Conservation (phyloP, 208 protist species). For the Wallacemonas rigidus region DNA sequence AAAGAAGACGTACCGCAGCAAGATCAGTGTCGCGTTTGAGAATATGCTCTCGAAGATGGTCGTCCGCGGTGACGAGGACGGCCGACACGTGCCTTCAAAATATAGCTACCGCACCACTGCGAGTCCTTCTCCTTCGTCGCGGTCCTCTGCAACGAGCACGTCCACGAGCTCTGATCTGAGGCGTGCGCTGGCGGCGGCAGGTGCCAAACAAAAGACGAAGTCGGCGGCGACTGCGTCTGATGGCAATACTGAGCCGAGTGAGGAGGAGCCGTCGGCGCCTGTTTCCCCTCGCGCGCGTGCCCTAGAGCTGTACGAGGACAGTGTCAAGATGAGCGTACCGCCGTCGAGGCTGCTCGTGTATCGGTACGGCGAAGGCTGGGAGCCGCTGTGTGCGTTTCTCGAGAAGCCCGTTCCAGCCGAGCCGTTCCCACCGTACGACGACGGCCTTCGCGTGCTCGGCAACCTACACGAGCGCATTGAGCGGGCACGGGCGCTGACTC, state of each 20-base stretch:
- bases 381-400: constrained; percentile 71
- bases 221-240: not conserved
- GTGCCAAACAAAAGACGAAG: not conserved
- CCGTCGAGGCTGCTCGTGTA: constrained; percentile 58
- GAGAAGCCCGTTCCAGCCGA: constrained; percentile 51
- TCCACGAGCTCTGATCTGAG: not conserved
- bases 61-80: constrained; percentile 21
- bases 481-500: constrained; percentile 43
- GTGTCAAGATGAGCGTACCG: constrained; percentile 50
- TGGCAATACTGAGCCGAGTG: not conserved
- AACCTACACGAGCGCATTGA: constrained; percentile 70
- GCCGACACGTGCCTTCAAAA: constrained; percentile 14
- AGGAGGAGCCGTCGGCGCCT: not conserved
- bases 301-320: constrained; percentile 61
- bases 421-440: constrained; percentile 68
- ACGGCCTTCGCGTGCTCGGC: constrained; percentile 56
- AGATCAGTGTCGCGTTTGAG: constrained; percentile 48
- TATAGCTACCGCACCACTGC: not conserved
- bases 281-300: constrained; percentile 32
- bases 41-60: constrained; percentile 68
- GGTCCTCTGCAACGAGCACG: not conserved
- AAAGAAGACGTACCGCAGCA: constrained; percentile 23
- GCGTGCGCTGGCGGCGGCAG: not conserved
- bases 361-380: constrained; percentile 70
- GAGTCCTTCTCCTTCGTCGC: not conserved